Evolutionary conservation across 176 grass and related monocot genomes (phyloP).

Genomic region (Puccinellia tenuiflora): DNA sequence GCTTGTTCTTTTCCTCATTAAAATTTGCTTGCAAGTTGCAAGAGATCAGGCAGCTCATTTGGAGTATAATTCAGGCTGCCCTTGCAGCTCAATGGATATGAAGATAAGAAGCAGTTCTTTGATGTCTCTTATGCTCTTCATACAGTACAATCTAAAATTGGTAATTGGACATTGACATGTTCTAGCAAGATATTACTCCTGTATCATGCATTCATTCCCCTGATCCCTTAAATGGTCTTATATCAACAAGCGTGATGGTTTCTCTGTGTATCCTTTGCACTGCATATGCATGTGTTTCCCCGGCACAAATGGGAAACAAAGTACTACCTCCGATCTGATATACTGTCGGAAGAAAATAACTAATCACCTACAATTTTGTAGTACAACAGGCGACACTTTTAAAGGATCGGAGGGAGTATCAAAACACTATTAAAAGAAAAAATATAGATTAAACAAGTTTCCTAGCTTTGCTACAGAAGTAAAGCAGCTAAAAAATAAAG

Average conservation of each 20-base stretch:
- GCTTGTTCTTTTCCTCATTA: neutral
- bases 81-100: neutral
- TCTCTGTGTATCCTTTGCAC: neutral
- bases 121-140: neutral
- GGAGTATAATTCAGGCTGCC: neutral
- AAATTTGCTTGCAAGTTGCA: neutral
- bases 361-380: too few species aligned
- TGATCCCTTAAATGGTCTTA: neutral
- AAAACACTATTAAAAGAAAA: neutral
- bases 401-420: too few species aligned
- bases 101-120: slow-evolving; percentile 12
- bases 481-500: neutral
- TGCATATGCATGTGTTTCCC: neutral
- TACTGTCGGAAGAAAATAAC: too few species aligned
- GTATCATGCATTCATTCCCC: neutral
- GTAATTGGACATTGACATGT: neutral
- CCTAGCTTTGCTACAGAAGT: neutral
- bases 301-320: neutral
- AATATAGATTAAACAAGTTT: neutral
- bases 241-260: neutral
- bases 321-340: too few species aligned
- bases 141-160: neutral
- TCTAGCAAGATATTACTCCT: neutral
- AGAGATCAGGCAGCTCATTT: neutral
- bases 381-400: too few species aligned